A percentile compares a stretch with the other conserved stretches of the same genome.
These are phyloP conservation scores for Chaetomium cochliodes DNA, from an alignment of 495 filamentous ascomycete genomes.

Conservation along the genomic window DNA sequence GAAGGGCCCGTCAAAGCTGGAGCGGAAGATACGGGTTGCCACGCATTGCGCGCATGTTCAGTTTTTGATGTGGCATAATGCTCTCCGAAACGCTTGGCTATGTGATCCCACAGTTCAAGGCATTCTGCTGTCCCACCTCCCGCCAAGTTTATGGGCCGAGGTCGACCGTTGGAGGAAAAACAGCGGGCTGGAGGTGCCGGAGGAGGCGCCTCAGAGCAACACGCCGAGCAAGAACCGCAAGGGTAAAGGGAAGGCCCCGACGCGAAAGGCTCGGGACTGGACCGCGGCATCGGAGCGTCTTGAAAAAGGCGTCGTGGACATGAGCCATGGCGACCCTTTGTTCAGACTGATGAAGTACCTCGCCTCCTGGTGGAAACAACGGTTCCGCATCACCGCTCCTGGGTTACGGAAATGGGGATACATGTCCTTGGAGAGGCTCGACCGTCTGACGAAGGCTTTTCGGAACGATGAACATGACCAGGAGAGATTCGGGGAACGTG, in stretches of 20 bases:
- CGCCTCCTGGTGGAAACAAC: slow-evolving; percentile 80
- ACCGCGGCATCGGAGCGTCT: slow-evolving; percentile 63
- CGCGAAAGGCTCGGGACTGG: slow-evolving; percentile 68
- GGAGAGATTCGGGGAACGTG: slow-evolving; percentile 69
- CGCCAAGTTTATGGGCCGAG: slow-evolving; percentile 63
- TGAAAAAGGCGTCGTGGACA: slow-evolving; percentile 64
- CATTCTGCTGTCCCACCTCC: slow-evolving; percentile 69
- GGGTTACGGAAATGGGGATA: slow-evolving; percentile 89
- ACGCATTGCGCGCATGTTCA: slow-evolving; percentile 91
- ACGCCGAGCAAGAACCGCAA: slow-evolving; percentile 29
- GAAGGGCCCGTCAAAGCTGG: slow-evolving; percentile 81
- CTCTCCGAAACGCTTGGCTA: slow-evolving; percentile 80
- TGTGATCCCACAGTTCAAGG: slow-evolving; percentile 77
- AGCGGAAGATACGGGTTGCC: slow-evolving; percentile 69
- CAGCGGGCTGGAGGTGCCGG: slow-evolving; percentile 57
- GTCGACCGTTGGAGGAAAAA: slow-evolving; percentile 70
- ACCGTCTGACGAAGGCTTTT: slow-evolving; percentile 64
- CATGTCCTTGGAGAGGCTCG: slow-evolving; percentile 64
- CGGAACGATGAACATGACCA: slow-evolving; percentile 60
- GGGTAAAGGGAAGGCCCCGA: slow-evolving; percentile 45
- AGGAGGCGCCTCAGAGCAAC: slow-evolving; percentile 21
- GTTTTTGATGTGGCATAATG: slow-evolving; percentile 83
- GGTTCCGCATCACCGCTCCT: slow-evolving; percentile 74
- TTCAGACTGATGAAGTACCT: slow-evolving; percentile 73
- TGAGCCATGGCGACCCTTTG: slow-evolving; percentile 80